These are phyloP conservation scores for Trichoderma sp. DNA, from an alignment of 2,329 filamentous ascomycete species.

Conservation along the genomic window DNA sequence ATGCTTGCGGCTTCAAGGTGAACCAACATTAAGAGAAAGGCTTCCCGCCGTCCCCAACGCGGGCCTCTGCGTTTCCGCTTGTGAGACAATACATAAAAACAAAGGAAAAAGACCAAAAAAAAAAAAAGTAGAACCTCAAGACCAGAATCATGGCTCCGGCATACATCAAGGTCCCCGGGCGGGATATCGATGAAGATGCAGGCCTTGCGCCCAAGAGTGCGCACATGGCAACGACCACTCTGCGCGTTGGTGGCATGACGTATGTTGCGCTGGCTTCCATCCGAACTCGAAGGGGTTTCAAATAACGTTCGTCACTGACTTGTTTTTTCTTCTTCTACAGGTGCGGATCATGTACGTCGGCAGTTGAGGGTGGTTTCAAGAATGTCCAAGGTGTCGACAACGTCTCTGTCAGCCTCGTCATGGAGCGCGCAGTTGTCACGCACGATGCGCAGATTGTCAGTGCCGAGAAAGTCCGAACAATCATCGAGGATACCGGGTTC, in stretches of 20 bases:
- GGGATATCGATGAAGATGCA: slow-evolving; percentile 37
- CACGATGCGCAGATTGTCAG: slow-evolving; percentile 78
- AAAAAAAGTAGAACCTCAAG: not conserved
- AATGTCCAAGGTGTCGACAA: slow-evolving; percentile 77
- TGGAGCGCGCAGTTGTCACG: slow-evolving; percentile 92
- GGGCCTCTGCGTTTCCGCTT: not conserved
- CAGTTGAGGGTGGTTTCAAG: slow-evolving; percentile 91
- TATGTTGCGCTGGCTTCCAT: slow-evolving; percentile 44
- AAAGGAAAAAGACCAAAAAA: not conserved
- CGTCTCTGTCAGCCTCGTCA: slow-evolving; percentile 89
- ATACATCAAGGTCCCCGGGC: slow-evolving; percentile 50
- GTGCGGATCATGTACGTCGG: slow-evolving; percentile 91
- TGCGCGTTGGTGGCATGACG: slow-evolving; percentile 88
- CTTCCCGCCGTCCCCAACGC: slow-evolving; percentile 8
- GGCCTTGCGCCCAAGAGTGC: slow-evolving; percentile 42
- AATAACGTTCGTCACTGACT: slow-evolving; percentile 34
- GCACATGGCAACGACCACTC: slow-evolving; percentile 84
- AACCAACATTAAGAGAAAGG: slow-evolving; percentile 1
- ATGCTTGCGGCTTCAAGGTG: slow-evolving; percentile 18
- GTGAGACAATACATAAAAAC: not conserved
- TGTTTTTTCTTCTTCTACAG: slow-evolving; percentile 53
- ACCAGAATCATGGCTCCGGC: slow-evolving; percentile 51
- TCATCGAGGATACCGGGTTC: slow-evolving; percentile 89
- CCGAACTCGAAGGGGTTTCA: not conserved
- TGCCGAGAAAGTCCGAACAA: slow-evolving; percentile 75